phyloP scores from a whole-genome alignment of 257 asterid species.

The Verbascum thapsus region DNA sequence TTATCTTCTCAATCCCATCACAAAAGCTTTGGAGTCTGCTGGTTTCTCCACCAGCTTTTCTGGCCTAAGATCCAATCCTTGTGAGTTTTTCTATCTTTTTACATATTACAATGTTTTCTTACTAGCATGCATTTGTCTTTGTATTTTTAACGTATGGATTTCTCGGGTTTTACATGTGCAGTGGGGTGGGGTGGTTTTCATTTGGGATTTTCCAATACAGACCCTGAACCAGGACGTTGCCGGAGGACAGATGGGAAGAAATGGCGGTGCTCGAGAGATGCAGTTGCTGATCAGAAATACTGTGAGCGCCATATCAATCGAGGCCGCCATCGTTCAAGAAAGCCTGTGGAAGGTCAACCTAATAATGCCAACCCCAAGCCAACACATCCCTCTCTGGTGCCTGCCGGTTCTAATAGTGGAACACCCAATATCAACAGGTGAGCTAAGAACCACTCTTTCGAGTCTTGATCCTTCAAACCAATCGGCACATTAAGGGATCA shows the following conservation, averaged over 20 bases:
- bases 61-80: constrained; percentile 56
- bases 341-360: constrained; percentile 98
- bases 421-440: constrained; percentile 52
- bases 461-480: too few relatives aligned
- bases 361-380: constrained; percentile 39
- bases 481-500: too few relatives aligned
- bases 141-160: background rate
- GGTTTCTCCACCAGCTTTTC: constrained; percentile 49
- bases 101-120: background rate
- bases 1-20: constrained; percentile 67
- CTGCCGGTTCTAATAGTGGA: constrained; percentile 26
- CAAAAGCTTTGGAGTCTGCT: constrained; percentile 67
- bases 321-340: constrained; percentile 99
- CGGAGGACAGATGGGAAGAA: constrained; percentile 96
- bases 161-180: constrained; percentile 25
- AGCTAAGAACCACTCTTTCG: background rate
- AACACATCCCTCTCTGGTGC: constrained; percentile 41
- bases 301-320: constrained; percentile 98
- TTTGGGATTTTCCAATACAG: constrained; percentile 70
- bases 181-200: constrained; percentile 96
- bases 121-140: background rate
- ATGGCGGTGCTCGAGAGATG: constrained; percentile 99
- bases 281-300: constrained; percentile 84
- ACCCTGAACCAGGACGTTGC: constrained; percentile 99
- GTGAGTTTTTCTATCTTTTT: constrained; percentile 38